Base-by-base conservation (phyloP, 768 basidiomycete genomes). In the Leccinellum luteum region DNA sequence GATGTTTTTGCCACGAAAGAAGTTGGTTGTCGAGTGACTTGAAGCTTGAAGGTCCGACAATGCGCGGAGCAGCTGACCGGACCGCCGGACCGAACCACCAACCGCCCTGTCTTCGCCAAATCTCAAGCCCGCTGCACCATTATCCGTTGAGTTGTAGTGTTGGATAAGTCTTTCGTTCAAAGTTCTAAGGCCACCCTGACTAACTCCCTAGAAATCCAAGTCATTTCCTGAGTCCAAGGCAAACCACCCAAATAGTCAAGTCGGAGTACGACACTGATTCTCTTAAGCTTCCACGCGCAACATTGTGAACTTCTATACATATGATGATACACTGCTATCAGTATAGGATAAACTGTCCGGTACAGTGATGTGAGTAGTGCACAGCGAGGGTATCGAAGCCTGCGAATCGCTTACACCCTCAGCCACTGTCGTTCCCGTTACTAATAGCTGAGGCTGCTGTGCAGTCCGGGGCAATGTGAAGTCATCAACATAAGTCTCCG, bases 401-500 rank as follows among this genome's bases (percentile, higher is more conserved):
- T 21, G 35, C 9, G 45, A 19, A 31, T 27, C 34, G 17, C 34
- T 15, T 32, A 9, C 10, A 31, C 31, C 4, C 3, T 32, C 31
- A 13, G 31, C 7, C 13, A 32, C 31, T 32, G 31, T 32, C 13
- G 13, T 32, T 1, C 38, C 12, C 38, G 38, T 17, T 19, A 6
- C 2, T n/a, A n/a, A n/a, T 41, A 14, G 35, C 17, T 15, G 17
- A 17, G 31, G 28, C 23, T 14, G 35, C 31, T 3, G 4, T 12
- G 12, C 31, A 32, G 31, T 32, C n/a, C n/a, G n/a, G 13, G 31
- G 31, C 31, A 13, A 1, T 3, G 47, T 52, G 27, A 60, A 60
- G 44, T 58, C 51, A 15, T 32, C 31, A 32, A 32, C 31, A 17
- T 60, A 56, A 21, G n/a, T 6, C 32, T 57, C 58, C 15, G n/a